Evolutionary conservation across 2,329 filamentous ascomycete species (phyloP), one percentile per base, ranked within the genome.

Genomic region (Corynespora cassiicola): DNA sequence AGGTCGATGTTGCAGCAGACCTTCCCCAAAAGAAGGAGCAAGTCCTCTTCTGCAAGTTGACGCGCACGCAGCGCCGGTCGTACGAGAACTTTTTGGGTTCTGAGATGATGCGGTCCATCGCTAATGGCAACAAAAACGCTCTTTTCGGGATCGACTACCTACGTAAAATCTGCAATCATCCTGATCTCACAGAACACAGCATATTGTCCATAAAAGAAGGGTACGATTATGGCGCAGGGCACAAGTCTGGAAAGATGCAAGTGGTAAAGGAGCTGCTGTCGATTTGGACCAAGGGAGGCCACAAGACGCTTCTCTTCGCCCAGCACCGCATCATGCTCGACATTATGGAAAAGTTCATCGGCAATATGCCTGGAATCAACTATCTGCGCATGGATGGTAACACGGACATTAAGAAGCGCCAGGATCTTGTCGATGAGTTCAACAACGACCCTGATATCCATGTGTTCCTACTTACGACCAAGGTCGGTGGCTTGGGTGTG

Each of bases 131-230:
- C 44, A 80, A 86, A 4, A 87, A 96, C 58, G 87, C 90, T 2
- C 75, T 99, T 1, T 95, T 86, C 55, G 94, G 92, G 6, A 90
- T 99, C 47, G 91, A 96, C 55, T 87, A 91, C 17, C 75, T 99
- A 24, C 85, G 94, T 34, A 99, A 99, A 69, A 92, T 99, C 37
- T 97, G 92, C 74, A 99, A 99, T 49, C 95, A 99, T 58, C 94
- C 95, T 0, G 94, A 99, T 70, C 75, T 99, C 2, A 74, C 87
- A 2, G 84, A 94, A 54, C 88, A 84, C 54, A 81, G 79, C 54
- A 71, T 74, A 1, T 52, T 80, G 14, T 77, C 78, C 0, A 71
- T 74, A 37, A 85, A 86, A 52, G 61, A 77, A 1, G 82, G 79
- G 8, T 91, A 92, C 53, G 78, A 84, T 32, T 97, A 91, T 73